Conservation (phyloP, 2,329 filamentous ascomycete species). For the Xylaria sp. region DNA sequence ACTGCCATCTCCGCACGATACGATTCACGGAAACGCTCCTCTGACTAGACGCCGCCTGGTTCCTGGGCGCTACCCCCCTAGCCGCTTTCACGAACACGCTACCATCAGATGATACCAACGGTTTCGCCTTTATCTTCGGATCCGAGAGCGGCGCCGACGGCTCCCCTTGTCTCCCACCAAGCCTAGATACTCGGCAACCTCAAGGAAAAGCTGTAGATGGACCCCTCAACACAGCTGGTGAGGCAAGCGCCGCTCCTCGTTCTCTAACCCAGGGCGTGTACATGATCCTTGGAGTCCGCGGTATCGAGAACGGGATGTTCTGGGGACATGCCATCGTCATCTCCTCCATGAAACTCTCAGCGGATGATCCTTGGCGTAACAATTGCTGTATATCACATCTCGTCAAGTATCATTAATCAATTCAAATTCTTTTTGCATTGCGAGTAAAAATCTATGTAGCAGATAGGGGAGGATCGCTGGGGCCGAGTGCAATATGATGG, state of each 20-base stretch:
- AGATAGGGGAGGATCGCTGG: too few species aligned
- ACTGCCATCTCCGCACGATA: too few species aligned
- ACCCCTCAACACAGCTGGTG: slow-evolving; percentile 2
- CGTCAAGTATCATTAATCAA: too few species aligned
- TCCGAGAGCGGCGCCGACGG: slow-evolving; percentile 1
- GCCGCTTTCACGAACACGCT: neutral
- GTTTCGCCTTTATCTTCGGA: slow-evolving; percentile 1
- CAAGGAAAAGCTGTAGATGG: slow-evolving; percentile 6
- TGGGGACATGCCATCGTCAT: too few species aligned
- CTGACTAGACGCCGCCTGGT: neutral
- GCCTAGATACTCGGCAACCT: slow-evolving; percentile 2
- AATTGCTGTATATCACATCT: too few species aligned
- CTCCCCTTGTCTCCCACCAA: neutral
- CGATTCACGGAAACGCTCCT: neutral
- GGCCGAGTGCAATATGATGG: too few species aligned
- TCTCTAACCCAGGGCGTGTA: neutral
- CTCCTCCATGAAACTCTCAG: too few species aligned
- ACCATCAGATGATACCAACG: neutral
- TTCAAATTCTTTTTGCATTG: too few species aligned
- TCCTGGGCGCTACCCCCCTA: neutral
- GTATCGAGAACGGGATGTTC: slow-evolving; percentile 4
- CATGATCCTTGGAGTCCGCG: slow-evolving; percentile 9
- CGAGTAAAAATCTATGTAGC: too few species aligned
- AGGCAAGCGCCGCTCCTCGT: slow-evolving; percentile 1
- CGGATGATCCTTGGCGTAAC: too few species aligned